Conservation (phyloP, 2,329 filamentous ascomycete genomes). For the Sodiomyces alkalinus region DNA sequence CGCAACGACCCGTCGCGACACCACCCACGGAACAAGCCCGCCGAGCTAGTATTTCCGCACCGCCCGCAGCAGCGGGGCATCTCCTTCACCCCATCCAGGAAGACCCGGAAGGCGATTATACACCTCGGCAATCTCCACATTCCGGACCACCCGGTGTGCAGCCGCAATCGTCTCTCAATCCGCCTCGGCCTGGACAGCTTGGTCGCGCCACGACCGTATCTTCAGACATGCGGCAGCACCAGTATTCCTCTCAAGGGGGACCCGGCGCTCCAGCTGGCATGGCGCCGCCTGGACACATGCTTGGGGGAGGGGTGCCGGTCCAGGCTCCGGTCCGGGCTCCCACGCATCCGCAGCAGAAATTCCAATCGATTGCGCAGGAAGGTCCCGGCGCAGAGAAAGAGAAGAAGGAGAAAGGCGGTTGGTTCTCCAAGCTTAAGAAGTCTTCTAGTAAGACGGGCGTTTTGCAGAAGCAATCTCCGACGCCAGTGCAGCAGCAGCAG, state of each 20-base stretch:
- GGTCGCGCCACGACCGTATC: slow-evolving; percentile 1
- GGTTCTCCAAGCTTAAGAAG: slow-evolving; percentile 8
- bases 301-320: too few relatives aligned
- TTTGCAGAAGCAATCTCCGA: slow-evolving; percentile 4
- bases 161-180: too few relatives aligned
- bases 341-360: background rate
- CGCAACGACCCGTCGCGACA: slow-evolving; percentile 2
- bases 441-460: slow-evolving; percentile 2
- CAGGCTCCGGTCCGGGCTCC: too few relatives aligned
- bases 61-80: slow-evolving; percentile 5
- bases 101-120: slow-evolving; percentile 3
- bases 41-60: slow-evolving; percentile 1
- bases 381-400: background rate
- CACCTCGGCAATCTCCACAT: too few relatives aligned
- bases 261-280: too few relatives aligned
- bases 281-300: too few relatives aligned
- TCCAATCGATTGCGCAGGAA: background rate
- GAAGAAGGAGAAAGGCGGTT: slow-evolving; percentile 7
- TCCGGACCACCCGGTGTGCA: background rate
- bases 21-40: slow-evolving; percentile 1
- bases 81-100: slow-evolving; percentile 8
- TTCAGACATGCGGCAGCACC: slow-evolving; percentile 1
- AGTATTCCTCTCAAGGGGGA: background rate
- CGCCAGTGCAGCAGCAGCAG: background rate
- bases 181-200: background rate